phyloP scores from a whole-genome alignment of 2,329 filamentous ascomycete species.

The Plenodomus biglobosus region DNA sequence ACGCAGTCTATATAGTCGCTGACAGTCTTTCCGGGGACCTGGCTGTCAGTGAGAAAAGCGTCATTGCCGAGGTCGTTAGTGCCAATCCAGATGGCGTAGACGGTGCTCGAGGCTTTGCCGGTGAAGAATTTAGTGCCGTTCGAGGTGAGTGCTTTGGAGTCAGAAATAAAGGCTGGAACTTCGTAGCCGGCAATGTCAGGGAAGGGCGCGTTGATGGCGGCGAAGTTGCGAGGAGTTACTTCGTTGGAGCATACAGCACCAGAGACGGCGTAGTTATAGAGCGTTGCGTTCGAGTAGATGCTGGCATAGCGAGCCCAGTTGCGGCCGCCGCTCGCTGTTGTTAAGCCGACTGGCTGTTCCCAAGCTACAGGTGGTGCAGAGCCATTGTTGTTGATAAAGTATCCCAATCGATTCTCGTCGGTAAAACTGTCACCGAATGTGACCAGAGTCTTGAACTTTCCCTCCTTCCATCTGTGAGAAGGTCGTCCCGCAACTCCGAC shows the following conservation, averaged over 20 bases:
- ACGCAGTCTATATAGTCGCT: constrained; percentile 68
- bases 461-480: constrained; percentile 41
- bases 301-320: constrained; percentile 70
- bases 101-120: constrained; percentile 59
- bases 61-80: constrained; percentile 73
- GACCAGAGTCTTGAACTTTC: constrained; percentile 63
- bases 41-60: constrained; percentile 67
- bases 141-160: constrained; percentile 37
- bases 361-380: constrained; percentile 65
- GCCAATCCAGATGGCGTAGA: constrained; percentile 78
- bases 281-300: constrained; percentile 57
- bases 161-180: constrained; percentile 51
- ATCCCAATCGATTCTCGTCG: constrained; percentile 67
- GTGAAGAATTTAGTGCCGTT: constrained; percentile 49
- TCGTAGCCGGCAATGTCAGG: constrained; percentile 57
- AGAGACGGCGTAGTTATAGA: constrained; percentile 69
- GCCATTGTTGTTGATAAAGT: constrained; percentile 61
- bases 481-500: constrained; percentile 13
- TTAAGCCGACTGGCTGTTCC: constrained; percentile 52
- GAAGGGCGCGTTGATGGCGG: constrained; percentile 56
- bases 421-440: constrained; percentile 77
- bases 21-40: constrained; percentile 61
- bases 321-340: constrained; percentile 65
- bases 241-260: constrained; percentile 74
- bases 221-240: constrained; percentile 60